Conservation (phyloP, 306 rosid species). For the Crataegus laevigata region DNA sequence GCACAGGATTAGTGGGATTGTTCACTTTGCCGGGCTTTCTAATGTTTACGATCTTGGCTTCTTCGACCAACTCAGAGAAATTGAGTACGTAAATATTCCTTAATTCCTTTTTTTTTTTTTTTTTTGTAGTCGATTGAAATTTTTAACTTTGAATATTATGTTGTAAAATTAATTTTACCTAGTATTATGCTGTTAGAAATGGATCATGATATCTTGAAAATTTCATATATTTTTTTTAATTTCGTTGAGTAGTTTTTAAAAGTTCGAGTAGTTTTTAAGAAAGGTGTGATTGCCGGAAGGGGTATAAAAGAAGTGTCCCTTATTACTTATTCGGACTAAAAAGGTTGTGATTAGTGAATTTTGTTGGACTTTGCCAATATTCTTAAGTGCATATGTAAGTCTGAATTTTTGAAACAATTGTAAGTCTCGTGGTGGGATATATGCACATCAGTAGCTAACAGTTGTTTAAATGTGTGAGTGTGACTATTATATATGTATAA, state of each 20-base stretch:
- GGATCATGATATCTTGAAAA: not conserved
- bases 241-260: not conserved
- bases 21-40: constrained; percentile 84
- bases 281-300: not conserved
- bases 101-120: not conserved
- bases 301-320: not conserved
- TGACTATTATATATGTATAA: not conserved
- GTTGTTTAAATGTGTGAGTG: too few species aligned
- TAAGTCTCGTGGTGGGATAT: not conserved
- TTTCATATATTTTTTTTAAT: not conserved
- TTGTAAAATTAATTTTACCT: not conserved
- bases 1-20: constrained; percentile 77
- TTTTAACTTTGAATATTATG: not conserved
- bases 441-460: not conserved
- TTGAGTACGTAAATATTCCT: constrained; percentile 48
- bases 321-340: not conserved
- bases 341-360: not conserved
- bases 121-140: not conserved
- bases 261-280: not conserved
- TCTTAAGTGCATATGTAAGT: too few species aligned
- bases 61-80: constrained; percentile 77
- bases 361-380: not conserved
- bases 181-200: not conserved
- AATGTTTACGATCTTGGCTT: constrained; percentile 81
- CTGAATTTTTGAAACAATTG: too few species aligned